Percentiles rank a stretch among this genome's conserved stretches.
phyloP scores from a whole-genome alignment of 2,329 filamentous ascomycete genomes.

The Aspergillus arachidicola region DNA sequence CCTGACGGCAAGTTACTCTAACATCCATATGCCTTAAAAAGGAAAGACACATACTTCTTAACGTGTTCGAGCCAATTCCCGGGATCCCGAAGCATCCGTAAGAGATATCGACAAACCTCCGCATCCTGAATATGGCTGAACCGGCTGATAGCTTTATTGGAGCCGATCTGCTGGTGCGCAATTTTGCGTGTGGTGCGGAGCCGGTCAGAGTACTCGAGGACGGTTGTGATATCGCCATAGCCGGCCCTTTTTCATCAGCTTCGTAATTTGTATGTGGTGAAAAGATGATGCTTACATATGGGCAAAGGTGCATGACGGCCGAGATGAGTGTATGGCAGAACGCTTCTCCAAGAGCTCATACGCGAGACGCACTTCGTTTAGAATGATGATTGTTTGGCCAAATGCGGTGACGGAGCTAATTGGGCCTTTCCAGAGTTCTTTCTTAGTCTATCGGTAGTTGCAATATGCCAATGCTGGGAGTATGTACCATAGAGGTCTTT shows the following conservation, averaged over 20 bases:
- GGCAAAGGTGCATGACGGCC: constrained; percentile 35
- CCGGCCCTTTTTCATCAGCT: constrained; percentile 34
- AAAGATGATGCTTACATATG: constrained; percentile 37
- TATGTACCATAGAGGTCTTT: constrained; percentile 44
- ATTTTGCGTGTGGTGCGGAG: constrained; percentile 50
- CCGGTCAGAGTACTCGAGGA: constrained; percentile 40
- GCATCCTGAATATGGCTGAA: constrained; percentile 49
- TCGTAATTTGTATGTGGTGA: neutral
- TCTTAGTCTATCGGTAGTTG: neutral
- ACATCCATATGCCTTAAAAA: neutral
- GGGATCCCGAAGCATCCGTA: constrained; percentile 45
- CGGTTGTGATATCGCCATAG: constrained; percentile 40
- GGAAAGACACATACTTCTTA: constrained; percentile 36
- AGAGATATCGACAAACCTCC: constrained; percentile 49
- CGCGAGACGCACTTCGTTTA: constrained; percentile 36
- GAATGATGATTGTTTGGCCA: constrained; percentile 40
- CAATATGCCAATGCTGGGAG: neutral
- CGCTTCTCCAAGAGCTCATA: constrained; percentile 40
- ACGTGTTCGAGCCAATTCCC: constrained; percentile 46
- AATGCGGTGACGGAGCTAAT: constrained; percentile 43
- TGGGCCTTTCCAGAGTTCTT: constrained; percentile 24
- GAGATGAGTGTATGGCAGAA: constrained; percentile 32
- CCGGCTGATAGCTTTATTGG: constrained; percentile 40
- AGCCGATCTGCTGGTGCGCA: constrained; percentile 50
- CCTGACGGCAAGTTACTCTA: constrained; percentile 21